Evolutionary conservation across 352 stramenopile genomes (phyloP).

Genomic region (Pythium guiyangense): DNA sequence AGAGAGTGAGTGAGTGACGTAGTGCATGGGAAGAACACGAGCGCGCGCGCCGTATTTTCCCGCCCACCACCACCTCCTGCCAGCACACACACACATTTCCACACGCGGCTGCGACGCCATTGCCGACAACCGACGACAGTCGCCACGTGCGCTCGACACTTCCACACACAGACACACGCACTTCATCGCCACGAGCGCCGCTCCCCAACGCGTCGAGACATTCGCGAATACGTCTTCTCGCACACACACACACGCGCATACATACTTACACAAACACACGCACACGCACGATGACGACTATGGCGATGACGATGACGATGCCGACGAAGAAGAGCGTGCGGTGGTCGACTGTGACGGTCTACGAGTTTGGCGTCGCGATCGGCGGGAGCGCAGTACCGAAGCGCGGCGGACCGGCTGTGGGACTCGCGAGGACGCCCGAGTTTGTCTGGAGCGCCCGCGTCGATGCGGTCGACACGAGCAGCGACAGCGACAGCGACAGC

Average conservation of each 20-base stretch:
- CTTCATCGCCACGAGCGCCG: no score
- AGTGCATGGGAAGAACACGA: neutral
- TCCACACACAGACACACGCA: neutral
- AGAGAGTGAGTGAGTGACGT: neutral
- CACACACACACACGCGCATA: no score
- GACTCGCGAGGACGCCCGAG: slow-evolving; percentile 33
- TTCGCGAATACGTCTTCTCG: no score
- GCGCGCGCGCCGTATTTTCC: slow-evolving; percentile 8
- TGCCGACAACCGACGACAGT: neutral
- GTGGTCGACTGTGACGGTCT: slow-evolving; percentile 59
- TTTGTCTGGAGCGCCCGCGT: slow-evolving; percentile 43
- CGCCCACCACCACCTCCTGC: neutral
- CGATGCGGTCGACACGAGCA: slow-evolving; percentile 21
- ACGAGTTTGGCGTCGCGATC: slow-evolving; percentile 55
- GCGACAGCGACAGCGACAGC: slow-evolving; percentile 1
- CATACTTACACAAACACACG: neutral
- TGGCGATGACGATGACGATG: neutral
- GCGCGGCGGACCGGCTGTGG: slow-evolving; percentile 43
- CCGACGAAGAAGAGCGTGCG: slow-evolving; percentile 34
- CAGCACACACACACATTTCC: neutral
- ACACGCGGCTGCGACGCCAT: neutral
- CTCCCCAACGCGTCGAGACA: no score
- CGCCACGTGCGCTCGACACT: neutral
- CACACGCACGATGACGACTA: neutral
- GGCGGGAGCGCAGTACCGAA: slow-evolving; percentile 47